Percentiles rank a stretch among this genome's conserved stretches.
phyloP scores from a whole-genome alignment of 495 filamentous ascomycete species.

The Parmelia sp. region DNA sequence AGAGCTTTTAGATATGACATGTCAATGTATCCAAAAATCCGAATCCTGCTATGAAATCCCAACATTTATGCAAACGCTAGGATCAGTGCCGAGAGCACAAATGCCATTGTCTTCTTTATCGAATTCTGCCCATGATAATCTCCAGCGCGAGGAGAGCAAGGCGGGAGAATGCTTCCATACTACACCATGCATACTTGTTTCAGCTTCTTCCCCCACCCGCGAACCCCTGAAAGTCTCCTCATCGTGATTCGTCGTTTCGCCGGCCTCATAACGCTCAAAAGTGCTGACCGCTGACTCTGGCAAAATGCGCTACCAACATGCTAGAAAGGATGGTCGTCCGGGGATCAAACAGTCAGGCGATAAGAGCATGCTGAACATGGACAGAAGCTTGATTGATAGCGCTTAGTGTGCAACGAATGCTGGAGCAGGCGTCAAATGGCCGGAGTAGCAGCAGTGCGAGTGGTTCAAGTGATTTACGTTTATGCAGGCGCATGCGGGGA shows the following conservation, averaged over 20 bases:
- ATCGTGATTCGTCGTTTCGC: too few relatives aligned
- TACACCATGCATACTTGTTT: too few relatives aligned
- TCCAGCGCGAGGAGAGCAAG: too few relatives aligned
- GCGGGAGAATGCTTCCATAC: too few relatives aligned
- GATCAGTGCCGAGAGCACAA: not conserved
- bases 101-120: too few relatives aligned
- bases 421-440: not conserved
- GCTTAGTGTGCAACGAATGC: not conserved
- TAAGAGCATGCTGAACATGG: not conserved
- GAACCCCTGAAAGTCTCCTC: too few relatives aligned
- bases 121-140: too few relatives aligned
- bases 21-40: too few relatives aligned
- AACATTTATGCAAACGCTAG: not conserved
- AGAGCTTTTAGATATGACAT: too few relatives aligned
- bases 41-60: too few relatives aligned
- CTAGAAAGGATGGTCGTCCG: not conserved
- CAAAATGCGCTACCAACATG: not conserved
- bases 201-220: too few relatives aligned
- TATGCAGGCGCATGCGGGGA: not conserved
- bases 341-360: not conserved
- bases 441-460: not conserved
- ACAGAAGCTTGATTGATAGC: not conserved
- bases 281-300: not conserved
- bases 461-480: not conserved
- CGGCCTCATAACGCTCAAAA: not conserved